A percentile compares a stretch with the other conserved stretches of the same genome.
Conservation (phyloP, 75 land plant genomes). For the Pinus albicaulis region DNA sequence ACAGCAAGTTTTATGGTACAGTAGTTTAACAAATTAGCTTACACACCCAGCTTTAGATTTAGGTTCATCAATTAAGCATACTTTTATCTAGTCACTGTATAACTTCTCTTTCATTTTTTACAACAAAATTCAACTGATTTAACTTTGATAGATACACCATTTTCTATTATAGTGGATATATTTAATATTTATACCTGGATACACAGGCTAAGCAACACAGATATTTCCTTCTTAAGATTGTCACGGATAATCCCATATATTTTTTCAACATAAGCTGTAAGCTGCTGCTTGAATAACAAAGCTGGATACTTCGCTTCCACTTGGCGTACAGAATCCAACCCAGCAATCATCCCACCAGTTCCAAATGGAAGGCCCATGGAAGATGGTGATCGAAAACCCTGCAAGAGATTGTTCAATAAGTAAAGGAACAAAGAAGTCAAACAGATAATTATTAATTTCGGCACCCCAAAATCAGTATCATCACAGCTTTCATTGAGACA, state of each 20-base stretch:
- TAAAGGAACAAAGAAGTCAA: neutral
- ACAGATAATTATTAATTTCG: too few relatives aligned
- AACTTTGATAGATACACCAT: neutral
- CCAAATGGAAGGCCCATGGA: conserved; percentile 67
- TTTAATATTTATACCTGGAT: conserved; percentile 66
- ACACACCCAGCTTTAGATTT: neutral
- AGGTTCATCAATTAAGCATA: neutral
- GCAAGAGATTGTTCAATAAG: conserved; percentile 5
- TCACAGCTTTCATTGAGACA: too few relatives aligned
- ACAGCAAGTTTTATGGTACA: neutral
- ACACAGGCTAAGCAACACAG: conserved; percentile 87
- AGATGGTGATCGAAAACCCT: conserved; percentile 95
- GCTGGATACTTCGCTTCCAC: conserved; percentile 99
- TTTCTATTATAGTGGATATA: neutral
- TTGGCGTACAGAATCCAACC: conserved; percentile 75
- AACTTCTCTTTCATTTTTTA: neutral
- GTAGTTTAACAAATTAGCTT: neutral
- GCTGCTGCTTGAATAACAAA: conserved; percentile 98
- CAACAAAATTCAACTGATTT: neutral
- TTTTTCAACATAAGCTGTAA: conserved; percentile 99
- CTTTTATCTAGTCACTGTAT: neutral
- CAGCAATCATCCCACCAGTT: conserved; percentile 73
- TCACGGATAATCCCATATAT: conserved; percentile 99
- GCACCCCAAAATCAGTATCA: too few relatives aligned
- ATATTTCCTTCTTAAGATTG: conserved; percentile 94